Evolutionary conservation across 768 basidiomycete species (phyloP).

Genomic region (Thelephora ganbajun): DNA sequence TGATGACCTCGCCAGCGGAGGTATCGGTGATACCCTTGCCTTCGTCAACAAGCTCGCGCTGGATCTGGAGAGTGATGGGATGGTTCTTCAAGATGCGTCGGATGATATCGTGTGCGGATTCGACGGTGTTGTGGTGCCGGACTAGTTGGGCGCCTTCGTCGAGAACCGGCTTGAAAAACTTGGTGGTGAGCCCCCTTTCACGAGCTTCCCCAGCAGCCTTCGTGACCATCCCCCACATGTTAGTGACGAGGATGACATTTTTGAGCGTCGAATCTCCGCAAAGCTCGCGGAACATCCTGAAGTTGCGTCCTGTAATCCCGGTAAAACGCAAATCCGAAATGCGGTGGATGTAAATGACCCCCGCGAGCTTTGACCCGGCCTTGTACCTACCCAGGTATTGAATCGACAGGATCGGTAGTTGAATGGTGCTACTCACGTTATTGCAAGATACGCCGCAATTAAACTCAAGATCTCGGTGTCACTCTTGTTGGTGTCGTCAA

Average conservation of each 20-base stretch:
- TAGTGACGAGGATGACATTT: constrained; percentile 22
- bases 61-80: constrained; percentile 1
- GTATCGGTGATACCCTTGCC: constrained; percentile 3
- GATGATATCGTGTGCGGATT: background rate
- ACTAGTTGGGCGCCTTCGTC: constrained; percentile 2
- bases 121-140: background rate
- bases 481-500: constrained; percentile 32
- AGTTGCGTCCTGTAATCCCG: constrained; percentile 16
- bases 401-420: background rate
- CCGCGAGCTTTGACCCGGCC: constrained; percentile 10
- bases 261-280: constrained; percentile 18
- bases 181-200: constrained; percentile 6
- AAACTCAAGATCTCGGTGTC: constrained; percentile 9
- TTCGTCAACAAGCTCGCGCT: constrained; percentile 5
- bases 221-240: constrained; percentile 23
- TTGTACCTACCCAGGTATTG: too few relatives aligned
- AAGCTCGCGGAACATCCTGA: constrained; percentile 20
- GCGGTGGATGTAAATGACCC: constrained; percentile 21
- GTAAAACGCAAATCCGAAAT: constrained; percentile 22
- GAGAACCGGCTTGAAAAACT: constrained; percentile 8
- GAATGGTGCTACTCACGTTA: constrained; percentile 1
- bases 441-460: constrained; percentile 6
- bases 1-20: too few relatives aligned
- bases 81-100: background rate
- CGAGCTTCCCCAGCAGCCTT: constrained; percentile 1